These are phyloP conservation scores for Aspergillus fumigatiaffinis DNA, from an alignment of 2,329 filamentous ascomycete species.

Conservation along the genomic window DNA sequence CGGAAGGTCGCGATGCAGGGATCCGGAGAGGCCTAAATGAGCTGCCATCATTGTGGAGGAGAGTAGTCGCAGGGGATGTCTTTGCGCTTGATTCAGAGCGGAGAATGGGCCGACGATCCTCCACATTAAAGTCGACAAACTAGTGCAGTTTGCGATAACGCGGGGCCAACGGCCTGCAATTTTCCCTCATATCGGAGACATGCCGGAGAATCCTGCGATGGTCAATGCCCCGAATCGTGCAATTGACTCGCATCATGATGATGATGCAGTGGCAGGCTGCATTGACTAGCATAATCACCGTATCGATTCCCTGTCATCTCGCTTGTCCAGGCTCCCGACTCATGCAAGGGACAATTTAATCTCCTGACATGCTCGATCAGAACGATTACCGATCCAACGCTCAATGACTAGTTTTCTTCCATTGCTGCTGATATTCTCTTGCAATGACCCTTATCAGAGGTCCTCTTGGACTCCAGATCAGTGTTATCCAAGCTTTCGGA, in stretches of 20 bases:
- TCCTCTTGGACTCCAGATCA: neutral
- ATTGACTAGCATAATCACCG: neutral
- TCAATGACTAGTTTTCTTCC: neutral
- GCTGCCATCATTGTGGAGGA: neutral
- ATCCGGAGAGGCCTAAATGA: neutral
- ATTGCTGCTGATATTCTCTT: neutral
- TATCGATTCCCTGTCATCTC: neutral
- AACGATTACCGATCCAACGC: neutral
- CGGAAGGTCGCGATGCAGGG: neutral
- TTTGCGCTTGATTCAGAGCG: neutral
- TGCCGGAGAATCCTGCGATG: neutral
- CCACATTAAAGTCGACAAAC: neutral
- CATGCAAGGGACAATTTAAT: neutral
- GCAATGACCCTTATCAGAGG: neutral
- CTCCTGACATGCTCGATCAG: neutral
- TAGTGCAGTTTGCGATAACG: neutral
- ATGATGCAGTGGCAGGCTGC: neutral
- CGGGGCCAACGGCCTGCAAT: neutral
- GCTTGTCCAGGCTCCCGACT: neutral
- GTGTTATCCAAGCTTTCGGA: neutral
- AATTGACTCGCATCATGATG: neutral
- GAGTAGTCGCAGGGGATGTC: neutral
- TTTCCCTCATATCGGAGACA: neutral
- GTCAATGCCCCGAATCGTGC: neutral
- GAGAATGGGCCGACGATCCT: neutral